Conservation (phyloP, 441 rosid species). For the Daphne laureola region DNA sequence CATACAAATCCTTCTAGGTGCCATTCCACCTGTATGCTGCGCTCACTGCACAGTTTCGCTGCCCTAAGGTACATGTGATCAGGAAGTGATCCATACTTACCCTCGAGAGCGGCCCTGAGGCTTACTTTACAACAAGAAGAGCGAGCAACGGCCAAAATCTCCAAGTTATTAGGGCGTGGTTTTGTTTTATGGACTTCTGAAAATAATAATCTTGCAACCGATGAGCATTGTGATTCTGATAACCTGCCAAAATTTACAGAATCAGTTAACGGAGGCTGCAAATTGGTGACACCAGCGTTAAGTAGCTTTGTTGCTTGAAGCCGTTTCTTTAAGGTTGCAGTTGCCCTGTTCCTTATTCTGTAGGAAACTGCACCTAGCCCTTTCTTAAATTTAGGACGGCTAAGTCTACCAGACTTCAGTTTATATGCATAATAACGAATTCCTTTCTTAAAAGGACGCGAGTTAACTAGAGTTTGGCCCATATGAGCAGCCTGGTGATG, state of each 20-base stretch:
- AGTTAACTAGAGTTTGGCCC: slow-evolving; percentile 50
- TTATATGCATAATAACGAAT: slow-evolving; percentile 60
- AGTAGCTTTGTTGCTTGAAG: slow-evolving; percentile 60
- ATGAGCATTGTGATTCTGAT: slow-evolving; percentile 59
- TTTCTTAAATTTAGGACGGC: slow-evolving; percentile 82
- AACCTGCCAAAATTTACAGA: slow-evolving; percentile 39
- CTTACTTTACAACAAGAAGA: slow-evolving; percentile 84
- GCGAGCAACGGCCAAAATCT: slow-evolving; percentile 73
- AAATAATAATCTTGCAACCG: slow-evolving; percentile 64
- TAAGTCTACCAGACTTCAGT: slow-evolving; percentile 89
- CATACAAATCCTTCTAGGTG: slow-evolving; percentile 76
- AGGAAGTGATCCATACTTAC: slow-evolving; percentile 65
- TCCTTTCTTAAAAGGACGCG: slow-evolving; percentile 71
- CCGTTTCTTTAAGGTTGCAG: slow-evolving; percentile 63
- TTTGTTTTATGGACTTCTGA: slow-evolving; percentile 71
- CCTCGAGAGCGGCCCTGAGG: slow-evolving; percentile 72
- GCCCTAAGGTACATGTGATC: slow-evolving; percentile 81
- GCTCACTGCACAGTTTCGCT: slow-evolving; percentile 93
- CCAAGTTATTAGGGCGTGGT: slow-evolving; percentile 81
- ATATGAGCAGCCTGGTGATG: slow-evolving; percentile 99
- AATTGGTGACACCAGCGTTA: slow-evolving; percentile 22
- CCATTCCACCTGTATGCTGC: slow-evolving; percentile 77
- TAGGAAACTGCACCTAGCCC: slow-evolving; percentile 71
- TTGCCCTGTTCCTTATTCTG: slow-evolving; percentile 65
- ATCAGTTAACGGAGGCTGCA: slow-evolving; percentile 29